phyloP scores from a whole-genome alignment of 352 stramenopile genomes.

The Pythium guiyangense region DNA sequence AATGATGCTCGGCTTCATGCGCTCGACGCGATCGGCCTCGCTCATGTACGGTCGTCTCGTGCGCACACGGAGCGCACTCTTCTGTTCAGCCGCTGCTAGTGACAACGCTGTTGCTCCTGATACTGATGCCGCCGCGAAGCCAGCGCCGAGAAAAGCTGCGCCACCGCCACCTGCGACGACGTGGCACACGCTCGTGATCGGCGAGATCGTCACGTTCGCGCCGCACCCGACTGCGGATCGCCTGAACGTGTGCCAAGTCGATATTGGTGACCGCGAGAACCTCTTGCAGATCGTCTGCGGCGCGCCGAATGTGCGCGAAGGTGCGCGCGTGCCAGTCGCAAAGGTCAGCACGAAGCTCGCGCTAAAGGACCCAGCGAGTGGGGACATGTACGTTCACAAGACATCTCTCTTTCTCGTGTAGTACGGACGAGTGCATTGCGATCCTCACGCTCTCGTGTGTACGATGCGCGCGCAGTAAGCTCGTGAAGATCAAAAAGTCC shows the following conservation, averaged over 20 bases:
- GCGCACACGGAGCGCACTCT: background rate
- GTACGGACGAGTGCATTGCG: background rate
- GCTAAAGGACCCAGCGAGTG: slow-evolving; percentile 40
- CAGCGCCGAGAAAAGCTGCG: slow-evolving; percentile 8
- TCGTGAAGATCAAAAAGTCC: slow-evolving; percentile 84
- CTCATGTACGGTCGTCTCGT: background rate
- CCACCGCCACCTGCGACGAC: slow-evolving; percentile 33
- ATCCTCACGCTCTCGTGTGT: slow-evolving; percentile 9
- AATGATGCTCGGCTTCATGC: too few relatives aligned
- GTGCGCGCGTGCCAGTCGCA: slow-evolving; percentile 59
- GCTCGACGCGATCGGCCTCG: too few relatives aligned
- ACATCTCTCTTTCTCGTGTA: background rate
- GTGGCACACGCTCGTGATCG: slow-evolving; percentile 63
- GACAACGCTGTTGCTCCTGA: background rate
- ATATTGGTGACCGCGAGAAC: slow-evolving; percentile 50
- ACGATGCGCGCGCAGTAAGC: slow-evolving; percentile 33
- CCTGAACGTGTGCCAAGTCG: slow-evolving; percentile 62
- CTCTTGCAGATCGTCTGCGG: slow-evolving; percentile 78
- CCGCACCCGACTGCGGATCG: slow-evolving; percentile 59
- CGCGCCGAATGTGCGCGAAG: slow-evolving; percentile 53
- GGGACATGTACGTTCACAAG: slow-evolving; percentile 32
- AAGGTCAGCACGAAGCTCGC: slow-evolving; percentile 57
- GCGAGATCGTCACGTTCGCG: slow-evolving; percentile 59
- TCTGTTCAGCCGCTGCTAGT: background rate
- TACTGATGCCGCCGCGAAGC: background rate